Evolutionary conservation across 371 early-diverging fungal genomes (phyloP), one percentile per base, ranked within the genome.

Genomic region (Mucor lusitanicus): DNA sequence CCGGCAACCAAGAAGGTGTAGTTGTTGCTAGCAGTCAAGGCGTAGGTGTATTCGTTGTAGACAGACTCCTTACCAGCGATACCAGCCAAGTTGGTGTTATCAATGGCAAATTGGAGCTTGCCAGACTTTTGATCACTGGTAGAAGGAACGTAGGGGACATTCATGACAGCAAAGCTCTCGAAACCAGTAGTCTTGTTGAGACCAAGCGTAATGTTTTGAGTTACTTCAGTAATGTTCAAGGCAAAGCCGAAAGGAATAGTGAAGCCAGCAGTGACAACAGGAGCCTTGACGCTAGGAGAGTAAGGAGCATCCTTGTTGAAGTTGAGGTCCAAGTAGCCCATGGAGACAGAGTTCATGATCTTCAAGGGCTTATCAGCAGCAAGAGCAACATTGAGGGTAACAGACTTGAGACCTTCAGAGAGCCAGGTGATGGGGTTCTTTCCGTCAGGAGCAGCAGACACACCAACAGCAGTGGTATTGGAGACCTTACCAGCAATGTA

Each of bases 361-460:
- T 86, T 80, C 32, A 87, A 59, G 27, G 77, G 80, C 1, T 64
- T 56, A 3, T 68, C 76, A 21, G 77, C 72, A 69, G 74, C 78
- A 15, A 87, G 79, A 25, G 78, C 82, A 42, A 86, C 88, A 17
- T 78, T 81, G 60, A 87, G 64, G 25, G 74, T 77, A 42, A 87
- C 79, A 39, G 83, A 74, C 61, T 81, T 77, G 75, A 89, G 82
- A 66, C 83, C 86, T 28, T 76, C 70, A 37, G 86, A 84, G 21
- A 89, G 78, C 89, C 89, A 89, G n/a, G 42, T 65, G 25, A 89
- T 79, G 19, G 83, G 70, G 53, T 89, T 76, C 32, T 71, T 67
- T 48, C 89, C 89, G 68, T 89, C 82, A 30, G 89, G 89, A 40
- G 84, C 75, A 46, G 79, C 81, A 39, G 88, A 85, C 3, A 89